Conservation (phyloP, 768 basidiomycete genomes). For the Arthromyces matolae region DNA sequence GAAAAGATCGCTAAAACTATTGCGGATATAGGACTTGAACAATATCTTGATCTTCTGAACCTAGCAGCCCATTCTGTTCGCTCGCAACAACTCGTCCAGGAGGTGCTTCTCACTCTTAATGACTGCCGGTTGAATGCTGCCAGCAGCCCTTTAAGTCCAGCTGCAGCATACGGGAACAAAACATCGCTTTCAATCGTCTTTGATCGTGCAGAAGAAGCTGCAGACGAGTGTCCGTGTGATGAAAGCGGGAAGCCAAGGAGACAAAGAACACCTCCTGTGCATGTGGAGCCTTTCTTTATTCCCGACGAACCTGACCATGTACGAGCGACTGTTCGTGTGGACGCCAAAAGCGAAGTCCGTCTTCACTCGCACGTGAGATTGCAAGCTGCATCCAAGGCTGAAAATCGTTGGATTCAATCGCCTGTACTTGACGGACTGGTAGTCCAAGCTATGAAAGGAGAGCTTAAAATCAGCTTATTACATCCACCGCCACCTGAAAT, state of each 20-base stretch:
- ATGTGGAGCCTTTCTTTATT: constrained; percentile 35
- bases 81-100: constrained; percentile 48
- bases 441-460: constrained; percentile 47
- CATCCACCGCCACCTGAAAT: constrained; percentile 62
- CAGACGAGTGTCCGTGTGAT: constrained; percentile 63
- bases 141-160: constrained; percentile 19
- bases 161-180: constrained; percentile 46
- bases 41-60: constrained; percentile 54
- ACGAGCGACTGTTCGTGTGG: constrained; percentile 53
- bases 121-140: constrained; percentile 34
- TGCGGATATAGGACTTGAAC: constrained; percentile 31
- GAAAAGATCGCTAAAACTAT: constrained; percentile 52
- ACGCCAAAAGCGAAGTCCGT: constrained; percentile 44
- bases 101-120: constrained; percentile 56
- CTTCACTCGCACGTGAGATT: constrained; percentile 67
- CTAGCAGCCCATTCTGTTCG: constrained; percentile 50
- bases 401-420: constrained; percentile 43
- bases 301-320: constrained; percentile 36
- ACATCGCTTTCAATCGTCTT: constrained; percentile 55
- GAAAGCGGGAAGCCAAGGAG: constrained; percentile 51
- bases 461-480: constrained; percentile 49
- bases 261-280: constrained; percentile 40
- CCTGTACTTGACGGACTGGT: constrained; percentile 60
- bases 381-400: constrained; percentile 52
- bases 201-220: constrained; percentile 65